phyloP scores from a whole-genome alignment of 768 basidiomycete genomes.

The Tylopilus sp. region DNA sequence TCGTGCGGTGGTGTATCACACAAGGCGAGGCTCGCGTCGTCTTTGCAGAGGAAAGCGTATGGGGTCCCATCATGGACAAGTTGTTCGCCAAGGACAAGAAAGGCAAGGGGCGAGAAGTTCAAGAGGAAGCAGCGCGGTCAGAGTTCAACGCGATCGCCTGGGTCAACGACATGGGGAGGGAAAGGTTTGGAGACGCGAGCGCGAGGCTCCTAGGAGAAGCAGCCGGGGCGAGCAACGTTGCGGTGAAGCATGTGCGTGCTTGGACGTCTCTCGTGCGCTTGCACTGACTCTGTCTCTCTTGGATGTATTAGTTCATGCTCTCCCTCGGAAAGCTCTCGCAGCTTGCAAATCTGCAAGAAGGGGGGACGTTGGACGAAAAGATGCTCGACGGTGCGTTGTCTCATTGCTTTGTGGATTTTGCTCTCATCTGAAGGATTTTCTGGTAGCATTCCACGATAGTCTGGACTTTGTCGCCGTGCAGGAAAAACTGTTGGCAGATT shows the following conservation, averaged over 20 bases:
- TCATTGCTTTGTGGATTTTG: background rate
- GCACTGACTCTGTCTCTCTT: constrained; percentile 6
- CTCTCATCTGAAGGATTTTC: constrained; percentile 5
- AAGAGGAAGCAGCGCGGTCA: constrained; percentile 43
- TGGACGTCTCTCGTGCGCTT: background rate
- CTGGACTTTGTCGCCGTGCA: constrained; percentile 89
- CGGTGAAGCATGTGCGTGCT: constrained; percentile 69
- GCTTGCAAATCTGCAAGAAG: constrained; percentile 58
- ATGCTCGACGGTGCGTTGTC: constrained; percentile 51
- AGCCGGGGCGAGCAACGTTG: constrained; percentile 51
- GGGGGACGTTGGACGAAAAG: constrained; percentile 42
- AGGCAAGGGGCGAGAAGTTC: constrained; percentile 25
- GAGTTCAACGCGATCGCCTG: constrained; percentile 62
- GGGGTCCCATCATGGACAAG: constrained; percentile 61
- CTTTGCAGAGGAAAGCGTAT: constrained; percentile 70
- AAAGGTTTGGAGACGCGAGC: constrained; percentile 63
- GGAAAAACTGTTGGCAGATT: constrained; percentile 59
- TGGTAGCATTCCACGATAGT: constrained; percentile 75
- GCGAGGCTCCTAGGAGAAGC: constrained; percentile 62
- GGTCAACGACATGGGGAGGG: constrained; percentile 81
- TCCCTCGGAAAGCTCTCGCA: constrained; percentile 88
- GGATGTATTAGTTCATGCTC: constrained; percentile 66
- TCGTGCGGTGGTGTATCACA: constrained; percentile 93
- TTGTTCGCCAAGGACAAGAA: constrained; percentile 49
- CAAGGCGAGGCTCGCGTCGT: constrained; percentile 81